Conservation (phyloP, 2,329 filamentous ascomycete species). For the Colletotrichum euphorbiae region DNA sequence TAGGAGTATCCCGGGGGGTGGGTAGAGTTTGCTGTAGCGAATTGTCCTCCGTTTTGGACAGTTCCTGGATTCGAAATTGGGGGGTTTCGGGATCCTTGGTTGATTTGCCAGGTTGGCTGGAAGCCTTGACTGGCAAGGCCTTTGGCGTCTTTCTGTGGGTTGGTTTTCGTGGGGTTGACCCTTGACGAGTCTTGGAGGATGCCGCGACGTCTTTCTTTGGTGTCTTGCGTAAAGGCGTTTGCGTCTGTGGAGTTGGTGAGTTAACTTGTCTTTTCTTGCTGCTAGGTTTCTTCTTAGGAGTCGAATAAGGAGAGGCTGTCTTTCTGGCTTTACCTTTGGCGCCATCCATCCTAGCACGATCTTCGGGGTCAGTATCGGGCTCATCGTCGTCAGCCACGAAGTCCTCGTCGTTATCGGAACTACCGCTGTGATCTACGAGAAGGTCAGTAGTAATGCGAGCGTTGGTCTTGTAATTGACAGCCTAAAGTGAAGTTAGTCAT, state of each 20-base stretch:
- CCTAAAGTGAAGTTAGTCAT: constrained; percentile 40
- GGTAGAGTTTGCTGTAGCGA: neutral
- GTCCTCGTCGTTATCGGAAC: constrained; percentile 45
- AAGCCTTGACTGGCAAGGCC: neutral
- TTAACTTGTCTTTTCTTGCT: constrained; percentile 37
- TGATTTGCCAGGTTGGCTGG: neutral
- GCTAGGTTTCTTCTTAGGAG: constrained; percentile 10
- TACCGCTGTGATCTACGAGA: constrained; percentile 32
- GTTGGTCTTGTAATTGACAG: constrained; percentile 46
- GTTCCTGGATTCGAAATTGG: neutral
- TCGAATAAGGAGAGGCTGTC: constrained; percentile 27
- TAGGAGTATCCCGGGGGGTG: constrained; percentile 10
- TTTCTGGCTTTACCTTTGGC: constrained; percentile 38
- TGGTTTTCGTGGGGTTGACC: constrained; percentile 4
- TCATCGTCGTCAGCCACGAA: constrained; percentile 45
- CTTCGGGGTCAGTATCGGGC: constrained; percentile 41
- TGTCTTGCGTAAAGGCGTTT: constrained; percentile 9
- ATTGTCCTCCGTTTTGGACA: constrained; percentile 1
- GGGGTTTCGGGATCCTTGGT: neutral
- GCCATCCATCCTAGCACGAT: neutral
- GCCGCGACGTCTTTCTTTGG: constrained; percentile 13
- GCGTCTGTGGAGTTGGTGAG: constrained; percentile 32
- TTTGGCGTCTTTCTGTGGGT: constrained; percentile 18
- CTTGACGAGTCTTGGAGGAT: neutral
- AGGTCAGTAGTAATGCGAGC: constrained; percentile 37